These are phyloP conservation scores for Fomitopsis serialis DNA, from an alignment of 768 basidiomycete species.

Conservation along the genomic window DNA sequence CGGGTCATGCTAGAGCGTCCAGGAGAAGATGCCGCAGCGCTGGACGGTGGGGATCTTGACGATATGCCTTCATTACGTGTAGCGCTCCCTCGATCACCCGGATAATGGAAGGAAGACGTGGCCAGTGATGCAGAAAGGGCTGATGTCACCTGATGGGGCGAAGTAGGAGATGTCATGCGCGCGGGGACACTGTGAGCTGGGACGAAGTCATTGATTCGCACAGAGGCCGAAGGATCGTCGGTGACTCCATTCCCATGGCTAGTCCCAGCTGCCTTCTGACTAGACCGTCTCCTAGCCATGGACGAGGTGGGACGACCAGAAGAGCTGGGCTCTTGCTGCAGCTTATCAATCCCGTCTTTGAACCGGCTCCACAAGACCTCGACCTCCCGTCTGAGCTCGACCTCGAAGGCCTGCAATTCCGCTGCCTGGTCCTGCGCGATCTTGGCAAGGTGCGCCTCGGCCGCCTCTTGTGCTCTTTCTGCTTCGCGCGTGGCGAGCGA, in stretches of 20 bases:
- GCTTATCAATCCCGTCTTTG: conserved; percentile 35
- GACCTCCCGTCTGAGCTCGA: conserved; percentile 48
- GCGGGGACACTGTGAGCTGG: conserved; percentile 36
- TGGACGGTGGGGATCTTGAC: not conserved
- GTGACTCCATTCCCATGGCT: not conserved
- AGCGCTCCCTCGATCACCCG: conserved; percentile 22
- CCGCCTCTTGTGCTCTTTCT: conserved; percentile 44
- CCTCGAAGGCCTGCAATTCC: conserved; percentile 53
- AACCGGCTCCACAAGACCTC: conserved; percentile 61
- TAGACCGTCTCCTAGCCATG: conserved; percentile 6
- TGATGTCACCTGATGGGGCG: conserved; percentile 37
- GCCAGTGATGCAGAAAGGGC: conserved; percentile 69
- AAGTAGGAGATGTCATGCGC: conserved; percentile 13
- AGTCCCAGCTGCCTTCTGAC: conserved; percentile 7
- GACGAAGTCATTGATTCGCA: conserved; percentile 50
- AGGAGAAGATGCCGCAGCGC: conserved; percentile 5
- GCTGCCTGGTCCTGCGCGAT: conserved; percentile 48
- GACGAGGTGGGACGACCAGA: not conserved
- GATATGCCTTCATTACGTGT: conserved; percentile 2
- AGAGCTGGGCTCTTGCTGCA: not conserved
- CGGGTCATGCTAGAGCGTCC: conserved; percentile 9
- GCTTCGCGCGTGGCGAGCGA: conserved; percentile 52
- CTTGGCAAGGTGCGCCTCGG: conserved; percentile 53
- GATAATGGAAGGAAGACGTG: conserved; percentile 52
- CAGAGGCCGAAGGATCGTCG: conserved; percentile 16